A percentile compares a stretch with the other conserved stretches of the same genome.
phyloP scores from a whole-genome alignment of 169 alveolate genomes.

The Babesia ovis region DNA sequence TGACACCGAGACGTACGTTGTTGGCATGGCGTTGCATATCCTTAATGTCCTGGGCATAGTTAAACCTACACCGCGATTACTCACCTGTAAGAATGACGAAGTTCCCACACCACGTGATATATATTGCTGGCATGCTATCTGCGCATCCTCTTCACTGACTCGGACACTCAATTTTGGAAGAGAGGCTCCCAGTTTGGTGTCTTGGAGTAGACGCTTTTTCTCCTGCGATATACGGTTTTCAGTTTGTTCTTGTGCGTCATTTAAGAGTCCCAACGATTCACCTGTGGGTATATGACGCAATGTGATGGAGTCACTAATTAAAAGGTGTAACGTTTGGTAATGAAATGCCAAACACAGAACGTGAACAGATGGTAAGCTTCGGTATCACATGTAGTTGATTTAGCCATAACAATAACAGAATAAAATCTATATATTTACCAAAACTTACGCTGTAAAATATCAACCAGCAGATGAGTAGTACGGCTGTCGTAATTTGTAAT shows the following conservation, averaged over 20 bases:
- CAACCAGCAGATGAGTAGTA: constrained; percentile 65
- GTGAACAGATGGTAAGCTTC: too few species aligned
- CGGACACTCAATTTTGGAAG: constrained; percentile 37
- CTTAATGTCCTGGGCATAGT: constrained; percentile 33
- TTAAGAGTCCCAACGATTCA: constrained; percentile 45
- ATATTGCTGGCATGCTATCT: constrained; percentile 66
- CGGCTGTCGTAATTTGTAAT: constrained; percentile 33
- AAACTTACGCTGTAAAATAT: constrained; percentile 52
- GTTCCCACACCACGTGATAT: constrained; percentile 29
- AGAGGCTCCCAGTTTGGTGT: background rate
- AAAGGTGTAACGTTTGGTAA: too few species aligned
- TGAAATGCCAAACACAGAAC: too few species aligned
- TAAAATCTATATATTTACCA: too few species aligned
- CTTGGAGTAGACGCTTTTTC: constrained; percentile 31
- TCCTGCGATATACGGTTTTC: constrained; percentile 58
- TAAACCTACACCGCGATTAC: background rate
- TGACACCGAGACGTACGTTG: constrained; percentile 41
- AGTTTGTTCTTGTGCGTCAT: constrained; percentile 52
- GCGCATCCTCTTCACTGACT: constrained; percentile 69
- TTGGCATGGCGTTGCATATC: constrained; percentile 61
- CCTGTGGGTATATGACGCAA: constrained; percentile 36
- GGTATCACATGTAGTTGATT: too few species aligned
- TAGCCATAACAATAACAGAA: background rate
- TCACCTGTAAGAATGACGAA: constrained; percentile 43
- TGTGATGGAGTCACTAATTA: too few species aligned